Evolutionary conservation across 306 rosid species (phyloP).

Genomic region (Cicer pinnatifidum): DNA sequence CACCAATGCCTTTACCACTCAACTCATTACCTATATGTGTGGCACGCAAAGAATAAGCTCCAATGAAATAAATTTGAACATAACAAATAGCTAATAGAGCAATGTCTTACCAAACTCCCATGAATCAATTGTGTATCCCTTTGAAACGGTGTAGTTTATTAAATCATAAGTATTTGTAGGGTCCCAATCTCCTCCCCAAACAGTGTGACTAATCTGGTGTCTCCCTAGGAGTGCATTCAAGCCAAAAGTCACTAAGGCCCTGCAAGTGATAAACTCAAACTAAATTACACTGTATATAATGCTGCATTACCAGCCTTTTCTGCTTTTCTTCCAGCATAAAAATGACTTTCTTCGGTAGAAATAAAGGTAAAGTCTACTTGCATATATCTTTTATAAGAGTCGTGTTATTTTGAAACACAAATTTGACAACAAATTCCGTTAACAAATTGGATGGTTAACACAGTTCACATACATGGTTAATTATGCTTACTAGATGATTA

Average conservation of each 20-base stretch:
- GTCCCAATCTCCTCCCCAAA: conserved; percentile 95
- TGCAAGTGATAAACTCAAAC: conserved; percentile 49
- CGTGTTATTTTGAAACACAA: too few species aligned
- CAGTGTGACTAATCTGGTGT: conserved; percentile 48
- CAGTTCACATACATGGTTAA: too few species aligned
- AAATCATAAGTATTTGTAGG: conserved; percentile 65
- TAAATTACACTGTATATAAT: conserved; percentile 3
- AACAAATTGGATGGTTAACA: too few species aligned
- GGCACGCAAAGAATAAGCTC: conserved; percentile 40
- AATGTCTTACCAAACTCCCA: conserved; percentile 88
- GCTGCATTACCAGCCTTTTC: conserved; percentile 1
- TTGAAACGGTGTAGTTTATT: conserved; percentile 71
- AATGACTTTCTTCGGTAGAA: too few species aligned
- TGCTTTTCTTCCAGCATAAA: background rate
- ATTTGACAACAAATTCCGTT: too few species aligned
- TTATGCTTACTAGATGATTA: too few species aligned
- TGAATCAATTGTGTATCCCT: conserved; percentile 76
- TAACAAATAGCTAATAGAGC: conserved; percentile 11
- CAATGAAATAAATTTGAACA: conserved; percentile 34
- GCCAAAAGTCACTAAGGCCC: conserved; percentile 81
- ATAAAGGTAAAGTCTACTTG: too few species aligned
- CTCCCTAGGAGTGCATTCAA: conserved; percentile 93
- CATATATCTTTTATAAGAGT: too few species aligned
- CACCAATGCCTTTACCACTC: conserved; percentile 83
- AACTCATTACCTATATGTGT: conserved; percentile 81